These are phyloP conservation scores for Penicillium glabrum DNA, from an alignment of 2,329 filamentous ascomycete genomes.

Conservation along the genomic window DNA sequence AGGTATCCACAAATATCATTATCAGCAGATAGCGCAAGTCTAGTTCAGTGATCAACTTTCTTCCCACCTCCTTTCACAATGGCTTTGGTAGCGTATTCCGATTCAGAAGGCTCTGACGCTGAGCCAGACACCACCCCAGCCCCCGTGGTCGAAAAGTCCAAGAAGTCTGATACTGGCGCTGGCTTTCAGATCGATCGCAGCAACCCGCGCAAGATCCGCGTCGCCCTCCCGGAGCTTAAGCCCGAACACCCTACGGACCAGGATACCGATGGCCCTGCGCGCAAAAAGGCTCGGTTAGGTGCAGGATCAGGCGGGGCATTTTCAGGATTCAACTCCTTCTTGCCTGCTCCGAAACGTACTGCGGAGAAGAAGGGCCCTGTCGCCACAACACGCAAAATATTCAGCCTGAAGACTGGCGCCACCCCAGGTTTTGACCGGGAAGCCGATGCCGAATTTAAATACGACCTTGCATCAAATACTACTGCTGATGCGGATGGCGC, in stretches of 20 bases:
- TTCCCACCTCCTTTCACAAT: constrained; percentile 47
- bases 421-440: constrained; percentile 77
- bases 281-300: constrained; percentile 68
- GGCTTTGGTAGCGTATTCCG: constrained; percentile 80
- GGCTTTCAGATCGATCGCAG: constrained; percentile 79
- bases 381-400: constrained; percentile 53
- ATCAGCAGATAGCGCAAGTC: background rate
- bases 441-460: constrained; percentile 41
- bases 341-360: constrained; percentile 75
- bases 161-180: constrained; percentile 49
- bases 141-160: constrained; percentile 5
- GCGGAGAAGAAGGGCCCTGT: constrained; percentile 32
- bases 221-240: constrained; percentile 67
- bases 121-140: constrained; percentile 46
- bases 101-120: constrained; percentile 69
- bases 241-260: constrained; percentile 33
- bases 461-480: constrained; percentile 26
- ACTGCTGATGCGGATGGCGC: constrained; percentile 25
- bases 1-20: constrained; percentile 1
- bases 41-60: background rate
- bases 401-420: constrained; percentile 80
- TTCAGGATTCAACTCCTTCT: constrained; percentile 78
- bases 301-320: constrained; percentile 66
- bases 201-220: constrained; percentile 79
- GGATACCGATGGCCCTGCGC: constrained; percentile 57